Evolutionary conservation across 1,284 basidiomycete genomes (phyloP), one percentile per base, ranked within the genome.

Genomic region (Apiotrichum laibachii): DNA sequence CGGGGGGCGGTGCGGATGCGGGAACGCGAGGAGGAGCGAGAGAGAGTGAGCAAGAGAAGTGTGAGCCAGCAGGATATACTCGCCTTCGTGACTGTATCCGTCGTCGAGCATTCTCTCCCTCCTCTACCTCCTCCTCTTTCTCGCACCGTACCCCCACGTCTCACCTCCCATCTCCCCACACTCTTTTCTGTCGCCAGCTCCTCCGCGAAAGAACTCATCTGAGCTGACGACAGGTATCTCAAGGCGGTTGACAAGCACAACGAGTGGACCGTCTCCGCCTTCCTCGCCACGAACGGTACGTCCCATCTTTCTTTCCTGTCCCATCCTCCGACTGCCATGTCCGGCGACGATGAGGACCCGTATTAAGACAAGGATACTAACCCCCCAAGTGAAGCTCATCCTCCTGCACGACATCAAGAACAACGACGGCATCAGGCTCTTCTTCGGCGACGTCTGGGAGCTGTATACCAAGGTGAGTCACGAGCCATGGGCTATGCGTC

Each of bases 381-480:
- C 8, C 26, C 26, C 19, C 19, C 12, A 42, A 56, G 74, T 74
- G 60, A 95, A 95, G 78, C 88, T 97, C 73, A 82, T 97, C 56
- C 80, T 97, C 61, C 80, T 97, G 59, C 94, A 96, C 77, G 93
- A 97, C 77, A 83, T 84, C 19, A 94, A 91, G 82, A 96, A 95
- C 80, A 94, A 97, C 79, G 94, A 97, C 55, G 92, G 92, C 8
- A 95, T 97, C 76, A 84, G 87, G 61, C 76, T 83, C 54, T 97
- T 97, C 81, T 89, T 97, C 71, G 85, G 85, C 70, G 93, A 96
- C 26, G 86, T 93, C 33, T 97, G 94, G 93, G 94, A 97, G 82
- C 72, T 88, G 67, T 96, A 94, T 79, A 85, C 94, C 46, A 96
- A 96, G 86, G 92, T 92, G 68, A 66, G 84, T 57, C 9, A 19